These are phyloP conservation scores for Pulveroboletus sp. DNA, from an alignment of 768 basidiomycete genomes.

Conservation along the genomic window DNA sequence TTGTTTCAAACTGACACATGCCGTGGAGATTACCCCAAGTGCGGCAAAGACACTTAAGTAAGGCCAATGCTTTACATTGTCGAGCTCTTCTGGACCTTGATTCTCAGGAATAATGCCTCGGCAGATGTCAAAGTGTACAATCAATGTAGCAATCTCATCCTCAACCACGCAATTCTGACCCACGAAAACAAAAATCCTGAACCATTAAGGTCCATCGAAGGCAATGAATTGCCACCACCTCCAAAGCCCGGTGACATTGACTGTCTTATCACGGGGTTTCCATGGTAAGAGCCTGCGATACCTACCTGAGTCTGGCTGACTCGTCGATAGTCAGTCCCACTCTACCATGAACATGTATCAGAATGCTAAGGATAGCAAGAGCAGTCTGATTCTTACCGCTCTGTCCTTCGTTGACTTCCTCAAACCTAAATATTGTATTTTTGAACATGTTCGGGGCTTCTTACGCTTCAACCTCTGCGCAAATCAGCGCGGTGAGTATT, in stretches of 20 bases:
- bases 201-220: constrained; percentile 37
- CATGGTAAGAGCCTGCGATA: constrained; percentile 47
- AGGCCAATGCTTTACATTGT: constrained; percentile 10
- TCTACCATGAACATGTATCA: constrained; percentile 69
- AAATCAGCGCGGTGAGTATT: constrained; percentile 35
- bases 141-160: constrained; percentile 63
- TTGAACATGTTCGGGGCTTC: constrained; percentile 48
- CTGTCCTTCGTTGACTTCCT: constrained; percentile 42
- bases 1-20: constrained; percentile 56
- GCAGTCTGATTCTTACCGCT: constrained; percentile 60
- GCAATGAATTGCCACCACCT: constrained; percentile 39
- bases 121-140: constrained; percentile 55
- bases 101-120: constrained; percentile 45
- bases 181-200: constrained; percentile 39
- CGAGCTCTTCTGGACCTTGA: constrained; percentile 1
- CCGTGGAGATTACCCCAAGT: constrained; percentile 71
- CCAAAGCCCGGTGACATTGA: constrained; percentile 54
- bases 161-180: constrained; percentile 53
- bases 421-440: constrained; percentile 40
- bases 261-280: constrained; percentile 66
- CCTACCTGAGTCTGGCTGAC: constrained; percentile 1
- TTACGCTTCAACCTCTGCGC: constrained; percentile 37
- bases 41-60: constrained; percentile 64
- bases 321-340: constrained; percentile 61
- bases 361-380: constrained; percentile 62